Conservation (phyloP, 148 eudicot genomes). For the Persicaria tinctoria region DNA sequence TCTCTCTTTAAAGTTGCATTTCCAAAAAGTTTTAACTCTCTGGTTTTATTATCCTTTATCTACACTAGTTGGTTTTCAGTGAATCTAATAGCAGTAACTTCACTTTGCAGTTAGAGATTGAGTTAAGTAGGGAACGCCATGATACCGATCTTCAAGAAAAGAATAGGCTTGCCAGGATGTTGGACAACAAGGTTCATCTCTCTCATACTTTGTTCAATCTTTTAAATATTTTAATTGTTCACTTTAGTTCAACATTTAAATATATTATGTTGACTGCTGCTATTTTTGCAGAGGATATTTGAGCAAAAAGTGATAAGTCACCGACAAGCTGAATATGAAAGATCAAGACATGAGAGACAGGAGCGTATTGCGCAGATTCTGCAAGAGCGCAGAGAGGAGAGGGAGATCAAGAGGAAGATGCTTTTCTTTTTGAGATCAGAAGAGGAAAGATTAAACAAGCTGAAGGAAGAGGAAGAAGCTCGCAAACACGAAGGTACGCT, state of each 20-base stretch:
- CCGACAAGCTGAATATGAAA: conserved; percentile 52
- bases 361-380: conserved; percentile 43
- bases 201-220: not conserved
- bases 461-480: conserved; percentile 77
- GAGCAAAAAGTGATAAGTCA: conserved; percentile 37
- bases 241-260: not conserved
- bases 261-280: not conserved
- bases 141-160: conserved; percentile 69
- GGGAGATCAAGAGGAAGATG: conserved; percentile 60
- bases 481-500: conserved; percentile 65
- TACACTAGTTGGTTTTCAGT: no score
- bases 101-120: conserved; percentile 52
- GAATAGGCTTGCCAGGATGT: conserved; percentile 52
- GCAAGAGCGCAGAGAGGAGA: conserved; percentile 52
- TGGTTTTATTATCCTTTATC: not conserved
- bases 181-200: conserved; percentile 46
- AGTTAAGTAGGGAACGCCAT: conserved; percentile 67
- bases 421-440: conserved; percentile 54
- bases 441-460: conserved; percentile 57
- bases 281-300: conserved; percentile 40
- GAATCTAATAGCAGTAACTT: conserved; percentile 2
- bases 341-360: conserved; percentile 55
- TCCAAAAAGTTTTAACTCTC: no score
- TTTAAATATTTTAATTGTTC: not conserved
- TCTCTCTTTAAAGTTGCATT: no score